Conservation (phyloP, 2,329 filamentous ascomycete species). For the Talaromyces piceae region DNA sequence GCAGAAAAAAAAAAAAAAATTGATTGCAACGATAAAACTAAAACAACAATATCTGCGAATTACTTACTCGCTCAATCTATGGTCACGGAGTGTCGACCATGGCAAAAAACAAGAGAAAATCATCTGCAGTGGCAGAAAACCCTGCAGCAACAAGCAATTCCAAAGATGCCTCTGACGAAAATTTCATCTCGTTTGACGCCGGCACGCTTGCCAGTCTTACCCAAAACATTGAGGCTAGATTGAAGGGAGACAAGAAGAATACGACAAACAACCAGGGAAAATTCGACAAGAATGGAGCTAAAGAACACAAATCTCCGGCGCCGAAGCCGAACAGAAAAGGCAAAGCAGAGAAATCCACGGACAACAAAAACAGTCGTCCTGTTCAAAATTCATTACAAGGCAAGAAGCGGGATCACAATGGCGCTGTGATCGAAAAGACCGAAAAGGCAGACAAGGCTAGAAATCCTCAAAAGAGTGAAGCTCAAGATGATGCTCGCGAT, state of each 20-base stretch:
- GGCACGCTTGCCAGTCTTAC: conserved; percentile 35
- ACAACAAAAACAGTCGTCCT: neutral
- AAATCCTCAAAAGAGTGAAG: conserved; percentile 9
- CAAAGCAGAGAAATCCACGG: conserved; percentile 10
- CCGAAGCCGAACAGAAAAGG: conserved; percentile 1
- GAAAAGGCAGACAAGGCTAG: conserved; percentile 21
- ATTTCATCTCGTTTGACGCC: conserved; percentile 29
- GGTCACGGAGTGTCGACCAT: conserved; percentile 18
- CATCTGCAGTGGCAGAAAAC: conserved; percentile 15
- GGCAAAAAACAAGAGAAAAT: conserved; percentile 33
- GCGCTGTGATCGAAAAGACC: conserved; percentile 35
- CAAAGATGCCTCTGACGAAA: conserved; percentile 16
- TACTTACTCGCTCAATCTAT: conserved; percentile 15
- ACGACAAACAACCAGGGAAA: conserved; percentile 21
- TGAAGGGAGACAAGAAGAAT: conserved; percentile 25
- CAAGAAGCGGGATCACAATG: conserved; percentile 42
- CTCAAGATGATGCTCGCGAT: conserved; percentile 13
- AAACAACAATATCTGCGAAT: too few relatives aligned
- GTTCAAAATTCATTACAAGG: conserved; percentile 21
- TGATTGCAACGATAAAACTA: neutral
- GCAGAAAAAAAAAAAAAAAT: conserved; percentile 23
- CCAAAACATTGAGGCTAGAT: conserved; percentile 35
- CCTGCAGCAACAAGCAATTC: conserved; percentile 14
- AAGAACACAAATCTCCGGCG: conserved; percentile 1
- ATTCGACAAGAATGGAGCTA: conserved; percentile 11